Conservation (phyloP, 73 alveolate genomes). For the Paramecium biaurelia region DNA sequence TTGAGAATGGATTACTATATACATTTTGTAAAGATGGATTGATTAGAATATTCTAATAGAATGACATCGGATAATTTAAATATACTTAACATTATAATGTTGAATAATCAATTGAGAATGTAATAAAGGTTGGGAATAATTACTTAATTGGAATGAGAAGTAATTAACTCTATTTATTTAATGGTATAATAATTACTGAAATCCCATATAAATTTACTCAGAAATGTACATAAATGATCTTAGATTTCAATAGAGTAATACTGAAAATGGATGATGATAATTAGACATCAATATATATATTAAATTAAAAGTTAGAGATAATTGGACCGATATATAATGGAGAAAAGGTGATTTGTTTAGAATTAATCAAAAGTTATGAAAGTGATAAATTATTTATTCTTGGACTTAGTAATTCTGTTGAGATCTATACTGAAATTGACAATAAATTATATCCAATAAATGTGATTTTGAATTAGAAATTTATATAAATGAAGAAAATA, state of each 20-base stretch:
- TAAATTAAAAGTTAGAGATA: background rate
- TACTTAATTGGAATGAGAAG: background rate
- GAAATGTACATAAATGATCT: background rate
- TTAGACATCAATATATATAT: background rate
- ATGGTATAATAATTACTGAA: background rate
- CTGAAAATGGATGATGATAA: background rate
- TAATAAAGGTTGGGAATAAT: background rate
- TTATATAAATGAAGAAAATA: background rate
- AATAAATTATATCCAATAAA: background rate
- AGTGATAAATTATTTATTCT: background rate
- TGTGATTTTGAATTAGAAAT: background rate
- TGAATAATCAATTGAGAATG: background rate
- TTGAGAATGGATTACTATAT: background rate
- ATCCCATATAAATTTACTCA: background rate
- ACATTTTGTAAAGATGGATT: conserved; percentile 3
- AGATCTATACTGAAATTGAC: background rate
- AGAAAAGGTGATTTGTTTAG: background rate
- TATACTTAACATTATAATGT: background rate
- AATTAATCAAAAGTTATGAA: background rate
- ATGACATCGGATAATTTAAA: background rate
- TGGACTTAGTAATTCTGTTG: background rate
- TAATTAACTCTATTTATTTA: background rate
- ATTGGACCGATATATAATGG: background rate
- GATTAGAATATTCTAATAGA: background rate
- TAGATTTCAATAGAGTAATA: background rate